Percentiles rank a stretch among this genome's conserved stretches.
phyloP scores from a whole-genome alignment of 495 filamentous ascomycete genomes.

The Monascus purpureus region DNA sequence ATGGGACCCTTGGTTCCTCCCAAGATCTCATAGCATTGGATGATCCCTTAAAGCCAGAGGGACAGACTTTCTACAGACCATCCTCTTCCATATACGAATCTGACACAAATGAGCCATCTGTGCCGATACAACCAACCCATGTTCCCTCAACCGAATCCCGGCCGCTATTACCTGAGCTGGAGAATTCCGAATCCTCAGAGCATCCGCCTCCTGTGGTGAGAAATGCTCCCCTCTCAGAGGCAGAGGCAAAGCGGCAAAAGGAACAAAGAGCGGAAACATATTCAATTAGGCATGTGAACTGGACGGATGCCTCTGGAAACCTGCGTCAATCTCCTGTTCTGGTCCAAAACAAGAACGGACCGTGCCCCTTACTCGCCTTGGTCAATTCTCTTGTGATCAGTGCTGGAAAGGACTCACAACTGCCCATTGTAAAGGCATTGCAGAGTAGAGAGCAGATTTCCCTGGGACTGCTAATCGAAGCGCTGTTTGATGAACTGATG shows the following conservation, averaged over 20 bases:
- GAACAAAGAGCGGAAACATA: slow-evolving; percentile 49
- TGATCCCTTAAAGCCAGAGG: slow-evolving; percentile 4
- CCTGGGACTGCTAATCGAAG: slow-evolving; percentile 69
- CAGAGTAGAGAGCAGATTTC: slow-evolving; percentile 75
- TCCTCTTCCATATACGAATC: slow-evolving; percentile 8
- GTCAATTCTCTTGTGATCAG: slow-evolving; percentile 85
- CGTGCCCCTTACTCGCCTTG: slow-evolving; percentile 83
- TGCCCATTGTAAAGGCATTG: slow-evolving; percentile 63
- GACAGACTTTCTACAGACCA: slow-evolving; percentile 3
- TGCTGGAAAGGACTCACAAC: slow-evolving; percentile 46
- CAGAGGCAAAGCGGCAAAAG: slow-evolving; percentile 22
- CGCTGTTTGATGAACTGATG: slow-evolving; percentile 82
- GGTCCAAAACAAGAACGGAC: slow-evolving; percentile 85
- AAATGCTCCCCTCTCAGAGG: slow-evolving; percentile 12
- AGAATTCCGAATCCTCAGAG: no score
- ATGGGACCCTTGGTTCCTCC: slow-evolving; percentile 20
- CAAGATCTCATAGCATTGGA: slow-evolving; percentile 28
- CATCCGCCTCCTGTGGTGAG: not conserved
- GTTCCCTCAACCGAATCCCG: slow-evolving; percentile 1
- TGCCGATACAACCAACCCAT: not conserved
- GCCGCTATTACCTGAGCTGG: slow-evolving; percentile 4
- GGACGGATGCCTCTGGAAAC: slow-evolving; percentile 31
- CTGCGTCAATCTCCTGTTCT: slow-evolving; percentile 60
- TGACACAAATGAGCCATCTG: slow-evolving; percentile 1
- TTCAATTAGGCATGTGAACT: slow-evolving; percentile 54